Conservation (phyloP, 2,329 filamentous ascomycete genomes). For the Epichloe sylvatica region DNA sequence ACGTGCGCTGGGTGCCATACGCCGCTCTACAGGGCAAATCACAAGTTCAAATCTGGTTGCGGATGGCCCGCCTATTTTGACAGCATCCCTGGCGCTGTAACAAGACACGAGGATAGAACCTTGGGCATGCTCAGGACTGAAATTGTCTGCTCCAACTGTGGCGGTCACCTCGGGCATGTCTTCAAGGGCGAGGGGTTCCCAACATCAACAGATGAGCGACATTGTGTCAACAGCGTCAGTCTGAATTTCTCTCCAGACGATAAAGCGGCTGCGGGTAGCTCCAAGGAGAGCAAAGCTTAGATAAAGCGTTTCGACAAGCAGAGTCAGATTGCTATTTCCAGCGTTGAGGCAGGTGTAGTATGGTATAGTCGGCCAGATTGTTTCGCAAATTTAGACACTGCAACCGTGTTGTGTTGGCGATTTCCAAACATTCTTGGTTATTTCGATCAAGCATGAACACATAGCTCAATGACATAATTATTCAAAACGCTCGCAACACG, state of each 20-base stretch:
- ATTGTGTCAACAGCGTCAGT: constrained; percentile 91
- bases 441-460: too few relatives aligned
- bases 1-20: constrained; percentile 69
- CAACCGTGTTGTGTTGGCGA: too few relatives aligned
- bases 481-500: too few relatives aligned
- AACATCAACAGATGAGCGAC: constrained; percentile 86
- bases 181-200: constrained; percentile 79
- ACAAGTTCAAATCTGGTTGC: constrained; percentile 94
- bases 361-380: too few relatives aligned
- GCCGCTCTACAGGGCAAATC: constrained; percentile 80
- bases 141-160: constrained; percentile 90
- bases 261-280: constrained; percentile 24
- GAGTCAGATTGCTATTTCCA: not conserved
- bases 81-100: constrained; percentile 80
- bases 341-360: not conserved
- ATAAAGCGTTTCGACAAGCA: not conserved
- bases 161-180: constrained; percentile 86
- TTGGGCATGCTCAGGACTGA: constrained; percentile 80
- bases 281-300: constrained; percentile 25
- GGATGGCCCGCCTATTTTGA: constrained; percentile 99
- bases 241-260: constrained; percentile 65
- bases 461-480: too few relatives aligned
- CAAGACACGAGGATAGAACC: constrained; percentile 59
- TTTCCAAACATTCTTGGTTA: too few relatives aligned
- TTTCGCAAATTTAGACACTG: too few relatives aligned